These are phyloP conservation scores for Fistulina hepatica DNA, from an alignment of 1,284 basidiomycete genomes.

Conservation along the genomic window DNA sequence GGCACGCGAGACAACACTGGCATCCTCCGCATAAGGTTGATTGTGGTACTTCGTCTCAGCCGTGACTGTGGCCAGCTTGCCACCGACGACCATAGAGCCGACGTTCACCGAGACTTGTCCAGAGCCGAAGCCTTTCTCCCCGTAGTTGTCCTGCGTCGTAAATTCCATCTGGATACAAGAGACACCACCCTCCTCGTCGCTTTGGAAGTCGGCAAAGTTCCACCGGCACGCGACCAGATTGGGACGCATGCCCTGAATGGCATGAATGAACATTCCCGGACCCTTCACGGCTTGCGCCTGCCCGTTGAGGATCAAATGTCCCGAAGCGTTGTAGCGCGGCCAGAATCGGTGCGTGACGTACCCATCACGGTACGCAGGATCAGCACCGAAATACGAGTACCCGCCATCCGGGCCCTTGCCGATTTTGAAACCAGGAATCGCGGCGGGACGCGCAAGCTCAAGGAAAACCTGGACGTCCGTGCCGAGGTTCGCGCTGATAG, in stretches of 20 bases:
- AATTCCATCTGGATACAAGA: constrained; percentile 96
- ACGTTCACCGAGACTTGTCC: constrained; percentile 79
- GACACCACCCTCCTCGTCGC: constrained; percentile 59
- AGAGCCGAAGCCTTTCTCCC: constrained; percentile 62
- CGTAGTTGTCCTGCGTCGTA: constrained; percentile 71
- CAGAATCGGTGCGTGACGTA: constrained; percentile 91
- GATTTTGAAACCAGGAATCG: constrained; percentile 84
- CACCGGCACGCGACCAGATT: constrained; percentile 88
- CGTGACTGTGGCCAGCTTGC: constrained; percentile 65
- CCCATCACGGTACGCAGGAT: constrained; percentile 69
- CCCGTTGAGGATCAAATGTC: constrained; percentile 68
- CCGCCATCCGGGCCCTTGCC: constrained; percentile 85
- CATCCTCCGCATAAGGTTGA: constrained; percentile 35
- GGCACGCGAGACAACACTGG: constrained; percentile 52
- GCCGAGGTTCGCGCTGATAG: constrained; percentile 72
- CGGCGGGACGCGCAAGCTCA: constrained; percentile 57
- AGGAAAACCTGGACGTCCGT: constrained; percentile 76
- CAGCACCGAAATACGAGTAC: constrained; percentile 81
- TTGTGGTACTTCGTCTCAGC: constrained; percentile 60
- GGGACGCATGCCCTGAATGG: constrained; percentile 97
- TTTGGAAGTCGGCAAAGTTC: constrained; percentile 94
- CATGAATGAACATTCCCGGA: constrained; percentile 89
- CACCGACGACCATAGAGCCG: constrained; percentile 72
- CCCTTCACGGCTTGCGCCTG: constrained; percentile 58
- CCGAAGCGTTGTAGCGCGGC: constrained; percentile 61